Base-by-base conservation (phyloP, 371 early-diverging fungal species). In the Syncephalastrum racemosum region DNA sequence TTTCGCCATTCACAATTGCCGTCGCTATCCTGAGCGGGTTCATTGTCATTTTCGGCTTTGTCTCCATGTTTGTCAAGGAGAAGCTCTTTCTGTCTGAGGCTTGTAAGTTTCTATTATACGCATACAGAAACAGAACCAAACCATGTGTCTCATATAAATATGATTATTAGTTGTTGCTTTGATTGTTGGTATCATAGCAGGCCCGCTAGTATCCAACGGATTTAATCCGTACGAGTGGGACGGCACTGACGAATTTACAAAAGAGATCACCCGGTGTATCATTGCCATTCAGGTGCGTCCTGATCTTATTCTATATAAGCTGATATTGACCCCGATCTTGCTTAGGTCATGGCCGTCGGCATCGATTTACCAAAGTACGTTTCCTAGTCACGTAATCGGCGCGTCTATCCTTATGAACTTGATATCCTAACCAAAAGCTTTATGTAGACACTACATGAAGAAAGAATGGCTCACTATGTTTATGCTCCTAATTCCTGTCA, bases 61-160 rank as follows among this genome's bases (percentile, higher is more conserved):
- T 96, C 45, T 97, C 97, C 20, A 81, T 96, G 66, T 81, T 93
- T 62, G 75, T 95, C 54, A 97, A 97, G 68, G 96, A 98, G 63
- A 82, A 82, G 12, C 79, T 96, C 16, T 94, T 89, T 73, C 71
- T 98, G 53, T 90, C 93, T 51, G 98, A 97, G 77, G 85, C 96
- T 41, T 77, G 86, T 86, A 82, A 81, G 79, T 75, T 23, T 39
- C 12, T 23, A 27, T 41, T 43, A 7, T 24, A 16, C 20, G n/a
- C 20, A 23, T 18, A 20, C 22, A 12, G 36, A 31, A 31, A 31
- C 36, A 12, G 36, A 31, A 31, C 6, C 36, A 12, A 31, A 25
- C 40, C 4, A 10, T 47, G 4, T 40, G 40, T 53, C 46, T 18
- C 16, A 18, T 20, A 45, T 45, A 18, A 40, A 31, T 15, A 56